phyloP scores from a whole-genome alignment of 1,139 yeast species.

The Candida sp. region DNA sequence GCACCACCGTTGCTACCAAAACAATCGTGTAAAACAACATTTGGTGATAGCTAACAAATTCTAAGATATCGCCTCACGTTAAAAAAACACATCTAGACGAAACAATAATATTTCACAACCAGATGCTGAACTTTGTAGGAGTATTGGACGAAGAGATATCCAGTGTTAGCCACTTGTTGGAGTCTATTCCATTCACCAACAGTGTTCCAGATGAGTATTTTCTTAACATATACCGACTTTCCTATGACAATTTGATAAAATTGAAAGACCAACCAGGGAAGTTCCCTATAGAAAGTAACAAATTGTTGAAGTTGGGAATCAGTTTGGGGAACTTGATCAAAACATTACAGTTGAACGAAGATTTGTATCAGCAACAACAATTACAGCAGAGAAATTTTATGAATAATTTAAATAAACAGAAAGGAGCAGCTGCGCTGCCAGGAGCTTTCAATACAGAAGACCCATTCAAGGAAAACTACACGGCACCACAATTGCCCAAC shows the following conservation, averaged over 20 bases:
- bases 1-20: not conserved
- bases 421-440: slow-evolving; percentile 1
- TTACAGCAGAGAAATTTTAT: slow-evolving; percentile 14
- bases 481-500: not conserved
- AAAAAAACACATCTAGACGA: not conserved
- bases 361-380: slow-evolving; percentile 21
- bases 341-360: slow-evolving; percentile 35
- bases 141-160: slow-evolving; percentile 24
- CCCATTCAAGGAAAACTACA: not conserved
- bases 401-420: slow-evolving; percentile 10
- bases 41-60: not conserved
- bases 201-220: slow-evolving; percentile 14
- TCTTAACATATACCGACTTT: slow-evolving; percentile 32
- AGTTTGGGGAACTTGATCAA: slow-evolving; percentile 42
- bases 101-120: not conserved
- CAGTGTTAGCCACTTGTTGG: slow-evolving; percentile 25
- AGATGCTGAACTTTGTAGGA: slow-evolving; percentile 11
- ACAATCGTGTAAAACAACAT: slow-evolving; percentile 1
- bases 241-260: slow-evolving; percentile 22
- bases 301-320: slow-evolving; percentile 40
- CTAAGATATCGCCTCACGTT: not conserved
- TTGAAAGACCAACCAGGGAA: slow-evolving; percentile 17
- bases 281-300: slow-evolving; percentile 36
- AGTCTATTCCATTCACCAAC: slow-evolving; percentile 33
- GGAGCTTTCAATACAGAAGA: not conserved